A percentile compares a stretch with the other conserved stretches of the same genome.
These are phyloP conservation scores for Phycomyces nitens DNA, from an alignment of 192 early-diverging fungal genomes.

Conservation along the genomic window DNA sequence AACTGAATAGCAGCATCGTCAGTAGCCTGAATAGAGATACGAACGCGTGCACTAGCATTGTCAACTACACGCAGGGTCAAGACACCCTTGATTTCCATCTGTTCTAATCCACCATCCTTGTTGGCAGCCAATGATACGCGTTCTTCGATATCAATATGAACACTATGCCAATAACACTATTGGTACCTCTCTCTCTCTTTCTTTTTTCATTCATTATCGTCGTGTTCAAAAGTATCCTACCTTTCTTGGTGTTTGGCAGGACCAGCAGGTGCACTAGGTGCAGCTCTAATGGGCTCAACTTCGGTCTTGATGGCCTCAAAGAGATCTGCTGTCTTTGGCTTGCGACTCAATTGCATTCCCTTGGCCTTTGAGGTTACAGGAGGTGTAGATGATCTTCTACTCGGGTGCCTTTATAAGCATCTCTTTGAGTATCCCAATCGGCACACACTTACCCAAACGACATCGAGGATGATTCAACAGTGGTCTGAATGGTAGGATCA, in stretches of 20 bases:
- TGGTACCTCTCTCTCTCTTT: not conserved
- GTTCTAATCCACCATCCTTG: slow-evolving; percentile 88
- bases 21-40: slow-evolving; percentile 55
- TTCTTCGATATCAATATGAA: slow-evolving; percentile 88
- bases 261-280: not conserved
- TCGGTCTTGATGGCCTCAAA: slow-evolving; percentile 85
- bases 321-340: slow-evolving; percentile 73
- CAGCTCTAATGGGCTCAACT: slow-evolving; percentile 41
- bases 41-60: slow-evolving; percentile 56
- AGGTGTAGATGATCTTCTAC: slow-evolving; percentile 22
- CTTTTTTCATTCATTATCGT: too few species aligned
- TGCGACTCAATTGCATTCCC: slow-evolving; percentile 95
- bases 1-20: slow-evolving; percentile 75
- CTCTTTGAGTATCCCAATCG: not conserved
- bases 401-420: too few species aligned
- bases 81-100: slow-evolving; percentile 92
- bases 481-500: slow-evolving; percentile 24
- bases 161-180: slow-evolving; percentile 41
- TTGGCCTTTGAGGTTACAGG: slow-evolving; percentile 57
- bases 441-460: slow-evolving; percentile 10
- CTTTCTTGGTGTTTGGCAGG: slow-evolving; percentile 4
- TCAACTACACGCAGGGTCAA: slow-evolving; percentile 80
- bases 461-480: too few species aligned
- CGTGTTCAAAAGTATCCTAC: too few species aligned
- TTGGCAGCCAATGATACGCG: slow-evolving; percentile 80